Conservation (phyloP, 1,139 yeast genomes). For the Geotrichum restrictum region DNA sequence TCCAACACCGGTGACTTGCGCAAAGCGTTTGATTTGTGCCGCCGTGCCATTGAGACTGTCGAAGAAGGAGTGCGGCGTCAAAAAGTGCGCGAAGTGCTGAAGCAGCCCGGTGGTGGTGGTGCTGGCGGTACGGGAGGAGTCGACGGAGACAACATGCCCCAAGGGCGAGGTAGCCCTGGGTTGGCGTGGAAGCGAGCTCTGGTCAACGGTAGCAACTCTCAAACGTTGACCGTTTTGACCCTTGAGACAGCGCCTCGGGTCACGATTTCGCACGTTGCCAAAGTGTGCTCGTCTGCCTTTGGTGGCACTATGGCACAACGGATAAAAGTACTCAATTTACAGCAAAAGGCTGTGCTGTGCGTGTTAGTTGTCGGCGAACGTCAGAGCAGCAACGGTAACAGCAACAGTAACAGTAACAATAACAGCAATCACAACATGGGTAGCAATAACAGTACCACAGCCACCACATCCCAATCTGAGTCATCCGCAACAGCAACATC, state of each 20-base stretch:
- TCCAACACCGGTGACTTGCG: conserved; percentile 88
- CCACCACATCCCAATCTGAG: no score
- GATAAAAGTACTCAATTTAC: conserved; percentile 59
- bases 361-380: conserved; percentile 12
- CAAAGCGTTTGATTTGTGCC: conserved; percentile 83
- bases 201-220: conserved; percentile 10
- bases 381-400: not conserved
- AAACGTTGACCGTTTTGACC: conserved; percentile 14
- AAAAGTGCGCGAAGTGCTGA: not conserved
- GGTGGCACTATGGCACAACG: conserved; percentile 47
- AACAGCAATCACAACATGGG: no score
- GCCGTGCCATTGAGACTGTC: conserved; percentile 69
- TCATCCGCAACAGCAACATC: conserved; percentile 6
- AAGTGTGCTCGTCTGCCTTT: conserved; percentile 59
- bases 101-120: not conserved
- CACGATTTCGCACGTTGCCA: conserved; percentile 71
- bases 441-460: no score
- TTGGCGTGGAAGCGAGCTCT: conserved; percentile 16
- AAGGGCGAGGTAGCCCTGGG: conserved; percentile 8
- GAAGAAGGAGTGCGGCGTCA: conserved; percentile 45
- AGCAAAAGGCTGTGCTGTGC: conserved; percentile 62
- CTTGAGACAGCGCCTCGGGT: conserved; percentile 48
- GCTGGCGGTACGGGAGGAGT: not conserved
- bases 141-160: not conserved
- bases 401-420: conserved; percentile 20